Conservation (phyloP, 139 green algal species). For the Pleodorina starrii region DNA sequence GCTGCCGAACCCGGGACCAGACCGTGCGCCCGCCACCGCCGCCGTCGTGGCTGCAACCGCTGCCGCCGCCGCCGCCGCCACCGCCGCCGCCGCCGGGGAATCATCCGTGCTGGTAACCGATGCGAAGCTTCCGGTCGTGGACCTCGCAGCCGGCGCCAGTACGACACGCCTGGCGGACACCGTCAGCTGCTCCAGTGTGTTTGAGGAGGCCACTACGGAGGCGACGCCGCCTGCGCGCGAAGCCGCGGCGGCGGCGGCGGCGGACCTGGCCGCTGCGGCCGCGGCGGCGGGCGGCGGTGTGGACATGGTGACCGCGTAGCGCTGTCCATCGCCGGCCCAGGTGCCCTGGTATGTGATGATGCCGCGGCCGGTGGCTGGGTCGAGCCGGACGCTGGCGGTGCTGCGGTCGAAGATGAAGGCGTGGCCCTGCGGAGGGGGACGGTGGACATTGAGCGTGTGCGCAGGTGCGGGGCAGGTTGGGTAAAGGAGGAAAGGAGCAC, state of each 20-base stretch:
- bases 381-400: conserved; percentile 7
- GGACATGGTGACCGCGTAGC: conserved; percentile 37
- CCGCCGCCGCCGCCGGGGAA: neutral
- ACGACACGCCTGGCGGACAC: neutral
- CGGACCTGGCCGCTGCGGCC: neutral
- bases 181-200: conserved; percentile 13
- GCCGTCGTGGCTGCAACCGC: neutral
- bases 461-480: too few relatives aligned
- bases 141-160: neutral
- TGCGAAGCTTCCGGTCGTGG: conserved; percentile 16
- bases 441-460: too few relatives aligned
- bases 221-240: neutral
- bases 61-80: neutral
- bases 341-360: conserved; percentile 19
- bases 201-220: neutral
- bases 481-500: too few relatives aligned
- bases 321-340: conserved; percentile 30
- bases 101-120: neutral
- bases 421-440: neutral
- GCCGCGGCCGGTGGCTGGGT: conserved; percentile 24
- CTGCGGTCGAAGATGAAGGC: conserved; percentile 23
- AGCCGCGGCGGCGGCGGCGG: neutral
- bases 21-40: neutral
- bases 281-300: neutral
- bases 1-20: too few relatives aligned